Base-by-base conservation (phyloP, 352 stramenopile species). In the Globisporangium barbulae region DNA sequence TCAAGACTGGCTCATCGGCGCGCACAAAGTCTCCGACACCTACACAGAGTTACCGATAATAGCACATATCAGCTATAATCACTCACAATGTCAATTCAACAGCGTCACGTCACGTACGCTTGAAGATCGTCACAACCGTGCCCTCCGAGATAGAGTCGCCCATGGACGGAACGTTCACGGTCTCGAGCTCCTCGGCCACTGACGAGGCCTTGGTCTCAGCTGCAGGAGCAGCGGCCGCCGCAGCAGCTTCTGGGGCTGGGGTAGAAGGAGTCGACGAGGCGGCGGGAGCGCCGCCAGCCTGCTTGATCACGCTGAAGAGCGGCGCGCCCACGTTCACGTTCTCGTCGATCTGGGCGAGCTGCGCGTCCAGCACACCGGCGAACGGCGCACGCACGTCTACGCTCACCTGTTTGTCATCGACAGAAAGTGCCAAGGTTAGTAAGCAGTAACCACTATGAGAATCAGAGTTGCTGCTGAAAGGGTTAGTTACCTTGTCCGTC, bases 131-230 rank as follows among this genome's bases (percentile, higher is more conserved):
- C 19, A 99, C 96, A 63, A 99, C 89, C 13, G 96, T 99, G 61
- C 97, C 98, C 72, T 99, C 96, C 6, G 94, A 98, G 74, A 99
- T 99, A 63, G 95, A 99, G 70, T 99, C 95, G 28, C 89, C 90
- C 81, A 97, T 94, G 0, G 84, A 91, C 44, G 89, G 90, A 30
- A 97, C 89, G 52, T 94, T 94, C 39, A 97, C 78, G 1, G 84
- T 91, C 72, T 83, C 69, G 2, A 91, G 66, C 19, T 88, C 79
- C 44, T 78, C 39, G 7, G 73, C 61, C 49, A 64, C 5, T 22
- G 79, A 19, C 7, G 61, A 5, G 2, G 45, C 44, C 47, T 63
- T 59, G n/a, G 37, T 45, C 28, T 63, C 63, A 15, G 33, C 42
- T 41, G 72, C 62, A n/a, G 33, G 8, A 39, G 33, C 8, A 39